phyloP scores from a whole-genome alignment of 129 eudicot genomes.

The Oenanthe sinensis region DNA sequence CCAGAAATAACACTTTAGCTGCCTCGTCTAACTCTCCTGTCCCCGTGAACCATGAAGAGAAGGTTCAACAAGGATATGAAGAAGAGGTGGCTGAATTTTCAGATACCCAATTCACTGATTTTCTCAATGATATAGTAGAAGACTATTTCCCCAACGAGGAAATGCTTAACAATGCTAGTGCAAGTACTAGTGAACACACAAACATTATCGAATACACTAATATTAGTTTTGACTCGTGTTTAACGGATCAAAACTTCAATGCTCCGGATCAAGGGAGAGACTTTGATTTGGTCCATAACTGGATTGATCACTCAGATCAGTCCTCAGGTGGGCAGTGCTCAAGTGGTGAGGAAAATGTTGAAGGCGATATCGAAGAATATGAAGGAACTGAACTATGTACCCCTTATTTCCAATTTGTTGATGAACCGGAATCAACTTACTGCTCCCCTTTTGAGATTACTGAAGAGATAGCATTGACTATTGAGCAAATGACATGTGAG shows the following conservation, averaged over 20 bases:
- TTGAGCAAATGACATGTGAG: constrained; percentile 20
- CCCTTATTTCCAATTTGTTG: constrained; percentile 58
- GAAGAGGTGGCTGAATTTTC: constrained; percentile 36
- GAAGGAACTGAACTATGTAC: constrained; percentile 18
- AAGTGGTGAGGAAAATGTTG: constrained; percentile 25
- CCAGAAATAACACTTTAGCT: constrained; percentile 54
- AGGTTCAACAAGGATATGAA: constrained; percentile 18
- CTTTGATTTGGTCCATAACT: constrained; percentile 12
- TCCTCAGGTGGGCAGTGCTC: constrained; percentile 15
- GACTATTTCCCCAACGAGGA: constrained; percentile 35
- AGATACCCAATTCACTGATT: constrained; percentile 53
- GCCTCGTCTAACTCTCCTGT: constrained; percentile 21
- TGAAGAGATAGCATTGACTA: constrained; percentile 39
- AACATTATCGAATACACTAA: constrained; percentile 7
- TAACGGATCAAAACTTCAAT: constrained; percentile 24
- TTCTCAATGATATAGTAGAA: constrained; percentile 47
- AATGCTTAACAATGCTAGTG: constrained; percentile 11
- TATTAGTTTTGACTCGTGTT: constrained; percentile 22
- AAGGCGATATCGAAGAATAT: constrained; percentile 34
- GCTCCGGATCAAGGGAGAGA: constrained; percentile 5
- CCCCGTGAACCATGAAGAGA: constrained; percentile 18
- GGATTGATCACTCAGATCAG: constrained; percentile 17
- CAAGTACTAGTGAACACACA: constrained; percentile 6
- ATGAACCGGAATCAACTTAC: constrained; percentile 41
- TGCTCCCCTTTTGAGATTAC: constrained; percentile 62